Base-by-base conservation (phyloP, 2,329 filamentous ascomycete genomes). In the Scorias spongiosa region DNA sequence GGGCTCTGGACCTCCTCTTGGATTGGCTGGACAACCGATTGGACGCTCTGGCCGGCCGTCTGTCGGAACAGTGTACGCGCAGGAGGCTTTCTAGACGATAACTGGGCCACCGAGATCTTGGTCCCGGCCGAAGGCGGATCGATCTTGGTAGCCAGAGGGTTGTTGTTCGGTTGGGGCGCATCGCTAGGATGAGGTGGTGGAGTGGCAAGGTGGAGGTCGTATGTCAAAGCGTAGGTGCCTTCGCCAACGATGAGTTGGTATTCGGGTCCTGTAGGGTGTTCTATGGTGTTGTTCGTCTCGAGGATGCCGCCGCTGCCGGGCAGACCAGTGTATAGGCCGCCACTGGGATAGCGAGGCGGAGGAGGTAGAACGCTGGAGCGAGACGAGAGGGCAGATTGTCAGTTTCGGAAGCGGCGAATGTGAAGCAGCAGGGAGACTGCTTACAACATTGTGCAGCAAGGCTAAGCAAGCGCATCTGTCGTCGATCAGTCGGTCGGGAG, bases 111-210 rank as follows among this genome's bases (percentile, higher is more conserved):
- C 0, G 88, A 91, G 32, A 96, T 63, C 60, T 83, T 91, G 30
- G 88, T 89, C 44, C 91, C 91, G 5, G 78, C 73, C 1, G 81
- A 87, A 2, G 85, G 86, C n/a, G 88, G 84, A 43, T 81, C 78
- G 5, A 87, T 81, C 14, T 75, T 82, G 5, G 89, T 95, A 34
- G 86, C 81, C 37, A 98, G 76, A 20, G 91, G 91, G 58, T 96
- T 98, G 39, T 84, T 82, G 58, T 93, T 95, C 46, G 83, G 67
- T 36, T 88, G 67, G 17, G 87, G 88, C 10, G 85, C 80, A 69
- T 98, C 91, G 48, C 88, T 94, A 17, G 91, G 91, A 65, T 98
- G 91, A 11, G 88, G 88, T 49, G 89, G 89, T 45, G 91, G 91
- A 29, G 88, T 95, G 39, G 91, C 89, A 45, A 98, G 80, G 53